Evolutionary conservation across 2,329 filamentous ascomycete species (phyloP), one percentile per base, ranked within the genome.

Genomic region (Aureobasidium sp.): DNA sequence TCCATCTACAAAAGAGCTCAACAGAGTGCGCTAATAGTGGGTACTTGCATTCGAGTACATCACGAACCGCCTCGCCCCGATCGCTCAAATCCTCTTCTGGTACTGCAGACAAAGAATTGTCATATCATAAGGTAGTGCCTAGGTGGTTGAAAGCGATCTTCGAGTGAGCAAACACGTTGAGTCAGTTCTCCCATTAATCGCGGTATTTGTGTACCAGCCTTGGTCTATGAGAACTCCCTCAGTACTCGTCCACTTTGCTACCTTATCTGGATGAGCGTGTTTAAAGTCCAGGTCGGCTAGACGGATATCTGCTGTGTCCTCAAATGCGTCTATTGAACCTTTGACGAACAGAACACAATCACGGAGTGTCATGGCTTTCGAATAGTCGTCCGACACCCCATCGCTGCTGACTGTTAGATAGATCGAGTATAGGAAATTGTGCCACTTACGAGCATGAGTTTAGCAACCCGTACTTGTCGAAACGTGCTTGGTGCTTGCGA

Each of bases 271-370:
- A 42, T 66, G 50, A n/a, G 64, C 62, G 5, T 72, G 73, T 66
- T 80, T 80, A 65, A 77, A 71, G 61, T 80, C 78, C 6, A 80
- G 70, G 65, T 80, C 78, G 0, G 72, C 77, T 4, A 80, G 67
- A 47, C 76, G 72, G 9, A 74, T 74, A 39, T 77, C 76, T 14
- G 78, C 70, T 0, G 64, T 61, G 5, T 61, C 45, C 5, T 59
- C 63, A 63, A 65, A 16, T 49, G 57, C 50, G 65, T 69, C 21
- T 55, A 62, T 9, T 72, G 66, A 14, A 29, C 53, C 54, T 36
- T 68, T 67, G 36, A 79, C 66, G 63, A 77, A 79, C 5, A 79
- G 65, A 4, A 77, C 77, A 63, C 77, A 79, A 61, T 80, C 78
- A 37, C 78, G 69, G 13, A 80, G 64, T 1, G 78, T 79, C 77